Evolutionary conservation across 2,329 filamentous ascomycete genomes (phyloP).

Genomic region (Microcyclosporella mali): DNA sequence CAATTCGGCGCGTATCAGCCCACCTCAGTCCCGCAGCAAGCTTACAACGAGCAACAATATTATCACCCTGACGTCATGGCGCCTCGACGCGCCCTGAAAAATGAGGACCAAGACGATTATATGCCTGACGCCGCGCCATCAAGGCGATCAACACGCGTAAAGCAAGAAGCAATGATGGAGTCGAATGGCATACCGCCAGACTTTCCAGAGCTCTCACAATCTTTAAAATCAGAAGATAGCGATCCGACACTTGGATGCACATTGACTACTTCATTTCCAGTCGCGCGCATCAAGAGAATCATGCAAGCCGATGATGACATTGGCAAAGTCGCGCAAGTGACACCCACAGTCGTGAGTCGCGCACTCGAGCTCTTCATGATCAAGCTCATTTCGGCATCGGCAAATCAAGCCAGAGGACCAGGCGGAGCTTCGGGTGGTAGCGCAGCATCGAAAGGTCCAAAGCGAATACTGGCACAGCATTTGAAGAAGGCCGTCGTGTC

Average conservation of each 20-base stretch:
- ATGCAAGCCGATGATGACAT: conserved; percentile 99
- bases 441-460: conserved; percentile 48
- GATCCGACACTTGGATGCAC: conserved; percentile 50
- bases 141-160: conserved; percentile 18
- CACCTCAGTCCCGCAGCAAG: conserved; percentile 17
- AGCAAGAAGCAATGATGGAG: conserved; percentile 11
- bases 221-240: conserved; percentile 15
- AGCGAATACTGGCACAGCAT: conserved; percentile 83
- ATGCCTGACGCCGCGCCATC: conserved; percentile 24
- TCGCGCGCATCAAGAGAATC: conserved; percentile 94
- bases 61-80: conserved; percentile 18
- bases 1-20: conserved; percentile 14
- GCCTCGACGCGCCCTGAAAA: conserved; percentile 14
- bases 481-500: conserved; percentile 83
- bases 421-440: conserved; percentile 5
- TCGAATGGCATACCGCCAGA: conserved; percentile 7
- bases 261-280: conserved; percentile 92
- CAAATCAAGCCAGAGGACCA: conserved; percentile 62
- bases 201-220: conserved; percentile 7
- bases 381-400: conserved; percentile 79
- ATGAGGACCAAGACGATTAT: conserved; percentile 26
- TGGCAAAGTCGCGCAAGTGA: conserved; percentile 96
- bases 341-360: conserved; percentile 80
- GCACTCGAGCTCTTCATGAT: conserved; percentile 98
- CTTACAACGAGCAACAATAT: conserved; percentile 15